phyloP scores from a whole-genome alignment of 305 asterid species.

The Coffea humblotiana region DNA sequence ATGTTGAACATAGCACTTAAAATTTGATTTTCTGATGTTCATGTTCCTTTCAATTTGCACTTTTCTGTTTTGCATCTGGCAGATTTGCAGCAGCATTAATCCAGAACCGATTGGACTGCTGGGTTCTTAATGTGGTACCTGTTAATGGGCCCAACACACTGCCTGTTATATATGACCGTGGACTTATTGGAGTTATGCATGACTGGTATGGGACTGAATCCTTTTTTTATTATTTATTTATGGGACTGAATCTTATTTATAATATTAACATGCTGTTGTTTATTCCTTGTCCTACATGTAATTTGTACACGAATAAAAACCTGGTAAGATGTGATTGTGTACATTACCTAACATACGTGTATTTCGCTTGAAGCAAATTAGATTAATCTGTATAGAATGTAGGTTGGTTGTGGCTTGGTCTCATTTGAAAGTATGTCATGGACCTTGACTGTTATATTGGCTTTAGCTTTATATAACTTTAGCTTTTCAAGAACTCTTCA shows the following conservation, averaged over 20 bases:
- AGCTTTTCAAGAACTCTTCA: background rate
- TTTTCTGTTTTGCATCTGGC: slow-evolving; percentile 18
- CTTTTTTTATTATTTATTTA: slow-evolving; percentile 20
- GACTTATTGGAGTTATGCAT: slow-evolving; percentile 87
- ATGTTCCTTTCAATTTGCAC: background rate
- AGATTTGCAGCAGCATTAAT: slow-evolving; percentile 88
- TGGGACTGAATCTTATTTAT: slow-evolving; percentile 6
- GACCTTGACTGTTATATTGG: background rate
- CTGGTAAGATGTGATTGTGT: background rate
- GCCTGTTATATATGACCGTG: slow-evolving; percentile 91
- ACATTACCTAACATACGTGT: background rate
- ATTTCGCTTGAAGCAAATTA: background rate
- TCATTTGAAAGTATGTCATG: background rate
- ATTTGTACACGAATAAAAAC: background rate
- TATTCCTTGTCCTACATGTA: background rate
- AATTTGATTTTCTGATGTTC: background rate
- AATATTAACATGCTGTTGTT: background rate
- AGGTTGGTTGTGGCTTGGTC: background rate
- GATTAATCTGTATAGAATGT: background rate
- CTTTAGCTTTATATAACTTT: background rate
- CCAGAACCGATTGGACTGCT: slow-evolving; percentile 66
- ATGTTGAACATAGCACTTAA: background rate
- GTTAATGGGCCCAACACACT: slow-evolving; percentile 83
- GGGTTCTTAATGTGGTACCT: slow-evolving; percentile 91
- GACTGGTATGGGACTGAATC: slow-evolving; percentile 58